Percentiles rank a stretch among this genome's conserved stretches.
phyloP scores from a whole-genome alignment of 768 basidiomycete species.

The Lanmaoa pseudosensibilis region DNA sequence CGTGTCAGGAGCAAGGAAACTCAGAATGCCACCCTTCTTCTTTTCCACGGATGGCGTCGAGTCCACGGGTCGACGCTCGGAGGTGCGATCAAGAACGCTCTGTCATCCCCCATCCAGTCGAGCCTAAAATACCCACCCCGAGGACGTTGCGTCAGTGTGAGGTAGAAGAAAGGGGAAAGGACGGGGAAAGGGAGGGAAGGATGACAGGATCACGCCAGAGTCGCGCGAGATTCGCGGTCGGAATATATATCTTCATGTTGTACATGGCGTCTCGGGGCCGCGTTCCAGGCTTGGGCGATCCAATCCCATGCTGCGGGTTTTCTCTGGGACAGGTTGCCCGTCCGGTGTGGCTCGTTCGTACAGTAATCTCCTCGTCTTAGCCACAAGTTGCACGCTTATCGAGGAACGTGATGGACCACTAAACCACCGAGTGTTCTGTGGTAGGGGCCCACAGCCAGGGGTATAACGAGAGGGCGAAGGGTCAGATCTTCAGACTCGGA shows the following conservation, averaged over 20 bases:
- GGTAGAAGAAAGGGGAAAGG: background rate
- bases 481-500: too few species aligned
- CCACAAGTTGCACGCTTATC: background rate
- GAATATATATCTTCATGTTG: background rate
- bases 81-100: constrained; percentile 3
- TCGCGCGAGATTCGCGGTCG: constrained; percentile 11
- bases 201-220: constrained; percentile 3
- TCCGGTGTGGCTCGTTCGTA: background rate
- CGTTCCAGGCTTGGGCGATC: background rate
- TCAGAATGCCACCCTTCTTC: constrained; percentile 8
- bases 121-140: background rate
- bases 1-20: constrained; percentile 11
- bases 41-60: background rate
- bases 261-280: background rate
- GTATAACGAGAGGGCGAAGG: constrained; percentile 1
- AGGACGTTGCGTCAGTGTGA: background rate
- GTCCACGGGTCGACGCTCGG: background rate
- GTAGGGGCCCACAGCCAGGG: background rate
- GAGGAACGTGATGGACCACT: background rate
- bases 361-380: background rate
- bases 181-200: background rate
- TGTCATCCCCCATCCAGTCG: background rate
- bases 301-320: background rate
- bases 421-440: too few species aligned
- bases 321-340: background rate